Evolutionary conservation across 306 rosid species (phyloP).

Genomic region (Cicer arietinum): DNA sequence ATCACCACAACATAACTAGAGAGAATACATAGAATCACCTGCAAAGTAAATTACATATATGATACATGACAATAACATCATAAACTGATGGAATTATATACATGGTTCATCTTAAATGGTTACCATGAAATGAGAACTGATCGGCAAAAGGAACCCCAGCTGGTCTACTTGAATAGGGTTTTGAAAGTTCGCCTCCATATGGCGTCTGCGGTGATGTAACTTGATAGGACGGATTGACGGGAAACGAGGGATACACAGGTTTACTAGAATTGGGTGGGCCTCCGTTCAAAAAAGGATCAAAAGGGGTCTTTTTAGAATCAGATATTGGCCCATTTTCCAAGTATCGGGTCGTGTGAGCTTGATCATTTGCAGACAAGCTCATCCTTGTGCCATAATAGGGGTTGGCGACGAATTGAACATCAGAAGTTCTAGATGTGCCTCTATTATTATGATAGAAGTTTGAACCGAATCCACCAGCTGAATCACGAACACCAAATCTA

Average conservation of each 20-base stretch:
- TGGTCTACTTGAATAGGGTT: conserved; percentile 52
- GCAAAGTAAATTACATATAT: conserved; percentile 46
- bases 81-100: conserved; percentile 51
- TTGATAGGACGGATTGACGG: conserved; percentile 51
- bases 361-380: conserved; percentile 49
- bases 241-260: conserved; percentile 49
- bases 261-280: conserved; percentile 52
- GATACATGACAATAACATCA: conserved; percentile 42
- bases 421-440: conserved; percentile 43
- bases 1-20: conserved; percentile 37
- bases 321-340: conserved; percentile 54
- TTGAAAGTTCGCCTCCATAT: conserved; percentile 50
- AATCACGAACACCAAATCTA: conserved; percentile 47
- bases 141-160: conserved; percentile 53
- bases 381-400: conserved; percentile 47
- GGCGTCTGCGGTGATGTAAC: conserved; percentile 47
- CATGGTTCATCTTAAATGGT: conserved; percentile 60
- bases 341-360: conserved; percentile 42
- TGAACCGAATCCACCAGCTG: conserved; percentile 49
- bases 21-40: conserved; percentile 38
- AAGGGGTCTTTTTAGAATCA: conserved; percentile 46
- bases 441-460: conserved; percentile 45
- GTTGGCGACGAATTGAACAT: conserved; percentile 41
- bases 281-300: conserved; percentile 50
- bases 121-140: conserved; percentile 53